phyloP scores from a whole-genome alignment of 192 early-diverging fungal species.

The Coemansia sp. region DNA sequence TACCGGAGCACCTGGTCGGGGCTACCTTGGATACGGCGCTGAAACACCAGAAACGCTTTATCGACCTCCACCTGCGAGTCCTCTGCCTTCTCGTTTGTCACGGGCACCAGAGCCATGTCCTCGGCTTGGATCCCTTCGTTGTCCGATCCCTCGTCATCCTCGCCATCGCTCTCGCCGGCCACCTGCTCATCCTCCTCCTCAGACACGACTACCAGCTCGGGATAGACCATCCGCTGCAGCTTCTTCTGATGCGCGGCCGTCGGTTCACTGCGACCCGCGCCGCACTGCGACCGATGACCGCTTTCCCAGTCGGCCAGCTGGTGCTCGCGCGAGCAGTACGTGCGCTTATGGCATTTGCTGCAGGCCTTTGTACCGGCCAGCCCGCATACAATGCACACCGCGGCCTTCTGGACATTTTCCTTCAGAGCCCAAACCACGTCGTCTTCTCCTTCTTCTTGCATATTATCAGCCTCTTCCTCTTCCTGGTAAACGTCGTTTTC shows the following conservation, averaged over 20 bases:
- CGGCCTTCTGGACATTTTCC: slow-evolving; percentile 24
- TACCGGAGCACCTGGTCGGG: slow-evolving; percentile 88
- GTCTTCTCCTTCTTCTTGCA: slow-evolving; percentile 37
- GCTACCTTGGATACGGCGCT: slow-evolving; percentile 69
- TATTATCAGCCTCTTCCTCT: no score
- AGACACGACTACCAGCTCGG: slow-evolving; percentile 64
- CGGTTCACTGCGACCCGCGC: slow-evolving; percentile 21
- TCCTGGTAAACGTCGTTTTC: slow-evolving; percentile 62
- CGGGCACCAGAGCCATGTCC: slow-evolving; percentile 27
- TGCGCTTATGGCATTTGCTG: slow-evolving; percentile 64
- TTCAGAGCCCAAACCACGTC: slow-evolving; percentile 25
- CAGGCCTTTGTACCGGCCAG: slow-evolving; percentile 72
- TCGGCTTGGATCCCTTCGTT: slow-evolving; percentile 12
- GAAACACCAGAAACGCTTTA: slow-evolving; percentile 84
- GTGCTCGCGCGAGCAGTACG: slow-evolving; percentile 84
- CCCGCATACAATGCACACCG: slow-evolving; percentile 69
- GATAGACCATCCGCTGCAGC: slow-evolving; percentile 52
- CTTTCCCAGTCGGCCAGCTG: slow-evolving; percentile 80
- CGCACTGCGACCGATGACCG: slow-evolving; percentile 67
- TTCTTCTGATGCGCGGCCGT: slow-evolving; percentile 15
- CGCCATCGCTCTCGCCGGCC: slow-evolving; percentile 49
- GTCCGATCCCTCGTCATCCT: slow-evolving; percentile 17
- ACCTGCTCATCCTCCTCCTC: slow-evolving; percentile 66
- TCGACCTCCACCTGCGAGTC: slow-evolving; percentile 86
- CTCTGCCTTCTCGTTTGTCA: slow-evolving; percentile 49